These are phyloP conservation scores for Globisporangium camurandrum DNA, from an alignment of 352 stramenopile genomes.

Conservation along the genomic window DNA sequence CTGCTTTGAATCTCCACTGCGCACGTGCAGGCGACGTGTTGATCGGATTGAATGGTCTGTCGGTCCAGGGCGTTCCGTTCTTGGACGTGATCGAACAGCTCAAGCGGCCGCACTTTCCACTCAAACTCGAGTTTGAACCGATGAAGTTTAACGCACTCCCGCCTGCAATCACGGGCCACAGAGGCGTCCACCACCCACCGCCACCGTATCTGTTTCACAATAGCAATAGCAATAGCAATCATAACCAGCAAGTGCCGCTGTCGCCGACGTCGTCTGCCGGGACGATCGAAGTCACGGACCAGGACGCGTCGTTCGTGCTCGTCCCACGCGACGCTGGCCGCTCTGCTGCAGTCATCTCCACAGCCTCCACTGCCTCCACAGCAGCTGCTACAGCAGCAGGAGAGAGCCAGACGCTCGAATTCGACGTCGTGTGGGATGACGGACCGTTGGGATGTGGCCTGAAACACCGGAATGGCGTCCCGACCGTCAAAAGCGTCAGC, in stretches of 20 bases:
- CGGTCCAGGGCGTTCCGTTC: slow-evolving; percentile 42
- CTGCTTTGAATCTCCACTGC: slow-evolving; percentile 45
- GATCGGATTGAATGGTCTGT: slow-evolving; percentile 52
- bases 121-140: slow-evolving; percentile 64
- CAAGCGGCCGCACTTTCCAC: slow-evolving; percentile 48
- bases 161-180: background rate
- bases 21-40: slow-evolving; percentile 72
- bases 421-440: slow-evolving; percentile 72
- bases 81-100: slow-evolving; percentile 60
- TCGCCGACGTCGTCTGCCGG: slow-evolving; percentile 26
- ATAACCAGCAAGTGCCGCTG: background rate
- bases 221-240: background rate
- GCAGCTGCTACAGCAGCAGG: too few species aligned
- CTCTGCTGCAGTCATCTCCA: too few species aligned
- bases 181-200: background rate
- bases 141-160: slow-evolving; percentile 29
- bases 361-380: too few species aligned
- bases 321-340: slow-evolving; percentile 9
- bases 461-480: slow-evolving; percentile 61
- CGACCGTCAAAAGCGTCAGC: slow-evolving; percentile 62
- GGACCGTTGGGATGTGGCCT: slow-evolving; percentile 64
- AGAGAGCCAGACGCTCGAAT: slow-evolving; percentile 37
- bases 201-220: too few species aligned
- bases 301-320: slow-evolving; percentile 11
- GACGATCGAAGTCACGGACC: slow-evolving; percentile 16